Percentiles rank a stretch among this genome's conserved stretches.
phyloP scores from a whole-genome alignment of 257 asterid species.

The Gynochthodes officinalis region DNA sequence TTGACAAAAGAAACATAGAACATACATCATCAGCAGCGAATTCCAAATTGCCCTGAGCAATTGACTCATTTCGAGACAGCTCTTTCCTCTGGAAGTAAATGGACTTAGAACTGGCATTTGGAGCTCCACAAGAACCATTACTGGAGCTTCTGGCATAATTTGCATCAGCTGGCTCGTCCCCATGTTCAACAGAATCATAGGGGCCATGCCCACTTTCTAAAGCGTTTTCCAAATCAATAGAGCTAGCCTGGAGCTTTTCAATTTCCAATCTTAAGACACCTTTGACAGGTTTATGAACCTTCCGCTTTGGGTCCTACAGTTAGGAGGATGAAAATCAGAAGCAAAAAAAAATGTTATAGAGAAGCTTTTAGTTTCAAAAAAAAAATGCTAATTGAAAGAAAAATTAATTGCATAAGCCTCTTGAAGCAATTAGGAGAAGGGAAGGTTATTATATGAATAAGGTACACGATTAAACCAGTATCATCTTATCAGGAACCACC shows the following conservation, averaged over 20 bases:
- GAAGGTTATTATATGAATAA: background rate
- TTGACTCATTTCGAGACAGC: conserved; percentile 68
- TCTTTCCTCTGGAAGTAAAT: conserved; percentile 49
- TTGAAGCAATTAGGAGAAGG: background rate
- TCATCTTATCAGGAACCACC: background rate
- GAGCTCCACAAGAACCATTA: conserved; percentile 45
- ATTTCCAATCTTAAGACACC: conserved; percentile 90
- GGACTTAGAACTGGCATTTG: conserved; percentile 40
- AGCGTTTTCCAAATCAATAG: conserved; percentile 55
- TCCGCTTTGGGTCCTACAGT: conserved; percentile 88
- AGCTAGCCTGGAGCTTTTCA: conserved; percentile 78
- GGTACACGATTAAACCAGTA: background rate
- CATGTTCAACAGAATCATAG: conserved; percentile 54
- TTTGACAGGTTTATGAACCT: conserved; percentile 95
- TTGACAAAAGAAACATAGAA: conserved; percentile 10
- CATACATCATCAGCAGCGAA: conserved; percentile 64
- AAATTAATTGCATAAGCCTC: background rate
- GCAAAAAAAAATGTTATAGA: conserved; percentile 16
- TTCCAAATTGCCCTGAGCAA: conserved; percentile 46
- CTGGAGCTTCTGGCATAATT: conserved; percentile 37
- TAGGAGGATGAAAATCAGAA: conserved; percentile 18
- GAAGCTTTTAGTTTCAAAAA: background rate
- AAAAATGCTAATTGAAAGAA: background rate
- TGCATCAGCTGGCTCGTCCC: conserved; percentile 34
- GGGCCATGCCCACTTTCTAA: conserved; percentile 47